Evolutionary conservation across 1,284 basidiomycete species (phyloP).

Genomic region (Malassezia vespertilionis): DNA sequence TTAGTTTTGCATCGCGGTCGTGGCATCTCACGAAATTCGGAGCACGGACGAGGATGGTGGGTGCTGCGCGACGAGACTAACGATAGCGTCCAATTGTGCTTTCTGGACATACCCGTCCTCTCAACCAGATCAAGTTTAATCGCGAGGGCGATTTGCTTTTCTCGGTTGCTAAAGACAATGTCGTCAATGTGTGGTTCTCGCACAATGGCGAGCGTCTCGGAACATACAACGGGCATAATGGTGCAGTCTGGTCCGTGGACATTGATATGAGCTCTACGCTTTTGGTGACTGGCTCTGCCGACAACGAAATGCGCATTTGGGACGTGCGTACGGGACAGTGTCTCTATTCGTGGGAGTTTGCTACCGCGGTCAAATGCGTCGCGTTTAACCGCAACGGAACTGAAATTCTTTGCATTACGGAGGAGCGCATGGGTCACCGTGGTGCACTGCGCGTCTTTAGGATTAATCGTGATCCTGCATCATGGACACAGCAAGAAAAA

Average conservation of each 20-base stretch:
- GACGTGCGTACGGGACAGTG: slow-evolving; percentile 79
- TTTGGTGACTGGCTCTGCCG: slow-evolving; percentile 71
- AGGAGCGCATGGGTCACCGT: slow-evolving; percentile 79
- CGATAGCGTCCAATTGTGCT: slow-evolving; percentile 45
- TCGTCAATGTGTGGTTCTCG: slow-evolving; percentile 96
- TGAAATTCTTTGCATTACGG: slow-evolving; percentile 70
- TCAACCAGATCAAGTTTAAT: slow-evolving; percentile 71
- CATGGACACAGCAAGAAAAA: slow-evolving; percentile 33
- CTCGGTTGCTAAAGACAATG: slow-evolving; percentile 85
- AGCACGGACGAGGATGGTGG: slow-evolving; percentile 14
- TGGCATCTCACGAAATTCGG: neutral
- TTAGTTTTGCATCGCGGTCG: slow-evolving; percentile 16
- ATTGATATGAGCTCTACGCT: slow-evolving; percentile 79
- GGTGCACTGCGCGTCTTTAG: slow-evolving; percentile 66
- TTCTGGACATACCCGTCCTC: slow-evolving; percentile 85
- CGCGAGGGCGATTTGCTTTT: slow-evolving; percentile 90
- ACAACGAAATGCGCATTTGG: slow-evolving; percentile 89
- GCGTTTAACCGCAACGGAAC: slow-evolving; percentile 65
- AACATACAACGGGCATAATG: slow-evolving; percentile 93
- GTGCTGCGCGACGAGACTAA: slow-evolving; percentile 5
- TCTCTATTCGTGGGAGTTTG: slow-evolving; percentile 73
- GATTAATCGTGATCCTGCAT: slow-evolving; percentile 51
- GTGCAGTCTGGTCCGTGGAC: slow-evolving; percentile 90
- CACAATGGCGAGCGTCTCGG: slow-evolving; percentile 95
- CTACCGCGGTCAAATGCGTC: slow-evolving; percentile 91